Evolutionary conservation across 2,329 filamentous ascomycete species (phyloP), one percentile per base, ranked within the genome.

Genomic region (Ustulina deusta): DNA sequence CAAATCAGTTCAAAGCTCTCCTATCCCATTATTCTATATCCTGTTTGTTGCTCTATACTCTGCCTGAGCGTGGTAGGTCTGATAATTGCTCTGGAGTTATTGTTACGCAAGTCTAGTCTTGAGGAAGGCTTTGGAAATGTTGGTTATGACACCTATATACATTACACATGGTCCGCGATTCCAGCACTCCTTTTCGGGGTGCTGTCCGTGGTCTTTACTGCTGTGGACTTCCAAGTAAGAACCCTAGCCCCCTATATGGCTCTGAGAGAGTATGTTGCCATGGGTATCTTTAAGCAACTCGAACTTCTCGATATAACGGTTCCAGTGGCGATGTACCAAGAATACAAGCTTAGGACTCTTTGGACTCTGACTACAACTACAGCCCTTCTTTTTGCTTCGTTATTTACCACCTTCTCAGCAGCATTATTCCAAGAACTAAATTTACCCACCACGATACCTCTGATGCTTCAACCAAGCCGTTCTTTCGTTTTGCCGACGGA

Each of bases 361-460:
- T 63, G 61, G 52, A 42, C 42, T 25, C 13, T 49, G 2, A 11
- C 32, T 10, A 51, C 55, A 11, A 63, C 61, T 5, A 51, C 52
- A 13, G 61, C 42, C 6, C 1, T 58, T n/a, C 61, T 63, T 22
- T 0, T 63, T 6, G 52, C 61, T 6, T 63, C 61, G 3, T 58
- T 63, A 27, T 63, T 63, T 22, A 63, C 61, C 2, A 58, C 40
- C 4, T 63, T 63, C 7, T 63, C 61, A 9, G 61, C 54, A 6
- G 57, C 52, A 6, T 7, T 63, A 4, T 63, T 58, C 3, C 61
- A 63, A 25, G 52, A 49, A 11, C 11, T 44, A 2, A 10, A 3
- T 17, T 6, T 51, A 42, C 32, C 52, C 4, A 22, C n/a, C 6
- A 6, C 32, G 3, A 38, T 11, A 48, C 17, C 51, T 10, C 17